Base-by-base conservation (phyloP, 371 early-diverging fungal genomes). In the Blyttiomyces sp. region DNA sequence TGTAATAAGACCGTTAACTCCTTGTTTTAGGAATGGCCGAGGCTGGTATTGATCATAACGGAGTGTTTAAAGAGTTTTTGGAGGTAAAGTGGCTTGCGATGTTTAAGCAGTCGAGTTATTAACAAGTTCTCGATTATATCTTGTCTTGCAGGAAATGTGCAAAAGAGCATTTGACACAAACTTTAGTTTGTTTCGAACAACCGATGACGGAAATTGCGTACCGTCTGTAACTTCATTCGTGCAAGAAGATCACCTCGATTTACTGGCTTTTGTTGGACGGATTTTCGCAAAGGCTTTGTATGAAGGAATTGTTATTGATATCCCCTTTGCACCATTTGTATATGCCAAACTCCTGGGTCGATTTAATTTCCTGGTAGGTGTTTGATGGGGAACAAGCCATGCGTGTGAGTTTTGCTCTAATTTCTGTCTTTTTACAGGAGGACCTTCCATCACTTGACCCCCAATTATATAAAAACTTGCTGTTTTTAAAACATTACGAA, bases 221-320 rank as follows among this genome's bases (percentile, higher is more conserved):
- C 60, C 60, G 16, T 53, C 53, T 4, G 43, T 60, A 0, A 9
- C 39, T 7, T 60, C 60, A 6, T 26, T 58, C 11, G 57, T 64
- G 28, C 36, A 61, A 75, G 82, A 80, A 6, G 57, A 70, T 26
- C 86, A 88, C 54, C 71, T 94, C 39, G 76, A 81, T 9, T 83
- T 86, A 36, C 88, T 88, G 67, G 84, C 87, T 54, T 97, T 95
- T 57, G 64, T 96, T 7, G 98, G 98, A 1, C 80, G 91, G 1
- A 88, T 97, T 44, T 80, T 97, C 28, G 95, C 94, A 53, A 96
- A 96, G 72, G 96, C 95, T 0, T 71, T 97, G 24, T 93, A 93
- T 56, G 94, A 96, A 69, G 93, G 93, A 24, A 88, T 95, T 26
- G 73, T 97, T 21, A 77, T 96, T n/a, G 94, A 95, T 54, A 88